A percentile compares a stretch with the other conserved stretches of the same genome.
Evolutionary conservation across 768 basidiomycete genomes (phyloP).

Genomic region (Hydnomerulius pinastri): DNA sequence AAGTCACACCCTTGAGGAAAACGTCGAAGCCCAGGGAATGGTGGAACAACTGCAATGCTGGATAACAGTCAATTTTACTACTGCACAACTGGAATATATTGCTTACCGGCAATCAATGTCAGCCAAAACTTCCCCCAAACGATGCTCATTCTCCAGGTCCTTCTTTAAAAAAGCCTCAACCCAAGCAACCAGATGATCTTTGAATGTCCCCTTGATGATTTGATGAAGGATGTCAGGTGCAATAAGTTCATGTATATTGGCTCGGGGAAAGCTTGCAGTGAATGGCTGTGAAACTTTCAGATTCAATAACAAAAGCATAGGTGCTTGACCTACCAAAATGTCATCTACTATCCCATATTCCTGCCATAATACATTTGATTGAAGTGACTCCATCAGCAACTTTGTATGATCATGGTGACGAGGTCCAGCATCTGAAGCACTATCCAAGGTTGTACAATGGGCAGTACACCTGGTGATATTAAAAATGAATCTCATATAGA

Average conservation of each 20-base stretch:
- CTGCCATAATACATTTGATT: constrained; percentile 34
- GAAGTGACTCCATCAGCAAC: constrained; percentile 23
- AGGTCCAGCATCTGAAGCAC: constrained; percentile 9
- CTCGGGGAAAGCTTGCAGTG: constrained; percentile 9
- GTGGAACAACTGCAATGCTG: constrained; percentile 33
- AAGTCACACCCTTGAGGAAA: constrained; percentile 35
- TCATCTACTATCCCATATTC: constrained; percentile 35
- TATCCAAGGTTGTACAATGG: constrained; percentile 24
- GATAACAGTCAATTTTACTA: no score
- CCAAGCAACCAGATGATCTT: constrained; percentile 38
- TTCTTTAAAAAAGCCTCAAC: constrained; percentile 16
- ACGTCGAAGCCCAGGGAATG: constrained; percentile 28
- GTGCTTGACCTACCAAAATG: constrained; percentile 27
- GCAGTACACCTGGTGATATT: constrained; percentile 28
- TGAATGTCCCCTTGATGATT: constrained; percentile 34
- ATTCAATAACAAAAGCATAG: background rate
- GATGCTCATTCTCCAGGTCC: constrained; percentile 15
- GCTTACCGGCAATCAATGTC: constrained; percentile 28
- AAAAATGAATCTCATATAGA: constrained; percentile 3
- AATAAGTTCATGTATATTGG: constrained; percentile 34
- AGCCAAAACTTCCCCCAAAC: constrained; percentile 17
- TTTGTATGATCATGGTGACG: constrained; percentile 25
- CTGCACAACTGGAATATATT: no score
- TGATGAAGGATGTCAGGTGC: constrained; percentile 32
- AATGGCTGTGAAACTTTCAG: background rate